Evolutionary conservation across 176 grass and related monocot species (phyloP), one percentile per base, ranked within the genome.

Genomic region (Ananas comosus): DNA sequence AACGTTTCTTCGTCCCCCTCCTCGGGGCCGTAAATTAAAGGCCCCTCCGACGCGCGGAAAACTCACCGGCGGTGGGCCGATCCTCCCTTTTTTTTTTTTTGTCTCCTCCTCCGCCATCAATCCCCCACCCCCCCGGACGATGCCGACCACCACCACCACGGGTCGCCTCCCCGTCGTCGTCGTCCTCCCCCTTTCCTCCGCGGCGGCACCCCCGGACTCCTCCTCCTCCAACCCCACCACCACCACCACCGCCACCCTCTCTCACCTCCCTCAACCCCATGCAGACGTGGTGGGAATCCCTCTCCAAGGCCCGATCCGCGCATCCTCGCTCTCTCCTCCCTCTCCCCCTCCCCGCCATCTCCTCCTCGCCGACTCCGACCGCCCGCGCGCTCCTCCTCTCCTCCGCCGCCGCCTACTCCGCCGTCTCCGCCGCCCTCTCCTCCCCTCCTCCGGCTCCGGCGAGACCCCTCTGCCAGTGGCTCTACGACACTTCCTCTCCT

Each of bases 401-500:
- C 71, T 99, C 89, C 14, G 18, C 82, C 10, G 61, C 51, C 5
- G 86, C 86, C 29, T 90, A 95, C 75, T 64, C 76, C 16, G 87
- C 87, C n/a, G 76, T 91, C 12, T 93, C 89, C 59, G 77, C 24
- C 1, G 82, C 94, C 12, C 83, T 99, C 21, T 86, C 82, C 1
- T 50, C 89, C 2, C 83, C 9, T 53, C 67, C 72, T 88, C 89
- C 12, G 94, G 94, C 27, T 86, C 89, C 72, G 89, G 89, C 22
- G 85, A 87, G 89, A 99, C 65, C 84, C 0, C 77, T 88, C 47
- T 99, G 94, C 77, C 87, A 99, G 64, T 99, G 94, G 94, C 84
- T 99, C 65, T 99, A 99, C 68, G 94, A 99, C 29, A 99, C 89
- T 84, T 90, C 68, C 87, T 90, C 74, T 90, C 94, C 68, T 74